Base-by-base conservation (phyloP, 78 protist species). In the Dictyostelium brefeldianum region DNA sequence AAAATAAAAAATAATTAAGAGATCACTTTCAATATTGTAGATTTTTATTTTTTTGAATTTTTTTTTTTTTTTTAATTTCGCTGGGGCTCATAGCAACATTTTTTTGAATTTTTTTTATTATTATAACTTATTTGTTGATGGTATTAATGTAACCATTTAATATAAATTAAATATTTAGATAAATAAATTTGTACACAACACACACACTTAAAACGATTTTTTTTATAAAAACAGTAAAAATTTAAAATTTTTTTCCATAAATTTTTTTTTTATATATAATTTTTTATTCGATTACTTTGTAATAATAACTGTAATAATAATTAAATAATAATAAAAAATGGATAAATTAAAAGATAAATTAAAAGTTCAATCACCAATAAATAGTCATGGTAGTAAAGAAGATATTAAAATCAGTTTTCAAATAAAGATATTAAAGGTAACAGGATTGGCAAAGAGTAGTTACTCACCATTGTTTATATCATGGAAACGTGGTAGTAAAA, bases 401-500 rank as follows among this genome's bases (percentile, higher is more conserved):
- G 80, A 77, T 25, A 78, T 87, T 25, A 87, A 87, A 67, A 73
- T 73, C 8, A 57, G 48, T 27, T 87, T 50, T 87, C 27, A 48
- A 14, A 78, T 87, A 31, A 74, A 48, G 54, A 51, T 87, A 41
- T 64, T 75, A 18, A n/a, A 78, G 5, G 70, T 87, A 59, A 74
- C 67, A 77, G 93, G 93, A 12, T 65, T 87, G 51, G 69, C 93
- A 48, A 87, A 65, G n/a, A 2, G 54, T 15, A 47, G 43, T 15
- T 27, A 53, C 11, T 15, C 31, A 20, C 36, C 78, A 14, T 48
- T 87, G 29, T 41, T 25, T 4, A 46, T 87, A 6, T 77, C 83
- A 10, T 87, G 93, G 93, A 87, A 87, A 47, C 57, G 93, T 51
- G 93, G 93, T n/a, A 87, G 70, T 31, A 87, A 87, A 57, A 77